phyloP scores from a whole-genome alignment of 169 alveolate species.

The Miamiensis avidus region DNA sequence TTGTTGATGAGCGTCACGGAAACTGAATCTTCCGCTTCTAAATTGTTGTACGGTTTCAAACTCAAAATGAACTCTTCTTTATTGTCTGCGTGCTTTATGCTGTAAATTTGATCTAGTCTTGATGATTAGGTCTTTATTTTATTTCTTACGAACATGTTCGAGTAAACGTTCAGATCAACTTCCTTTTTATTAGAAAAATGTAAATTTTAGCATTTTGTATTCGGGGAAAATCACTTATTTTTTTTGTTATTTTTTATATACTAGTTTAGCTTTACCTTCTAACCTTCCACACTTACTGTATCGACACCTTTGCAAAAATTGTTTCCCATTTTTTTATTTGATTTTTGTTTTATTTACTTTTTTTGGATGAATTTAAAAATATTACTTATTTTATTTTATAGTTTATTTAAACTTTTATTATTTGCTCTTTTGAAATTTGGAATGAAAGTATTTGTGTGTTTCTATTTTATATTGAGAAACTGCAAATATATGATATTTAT shows the following conservation, averaged over 20 bases:
- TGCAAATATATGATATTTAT: too few relatives aligned
- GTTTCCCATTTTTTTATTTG: not conserved
- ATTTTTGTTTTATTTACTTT: too few relatives aligned
- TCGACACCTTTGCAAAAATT: not conserved
- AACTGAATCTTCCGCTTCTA: constrained; percentile 38
- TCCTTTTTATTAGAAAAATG: constrained; percentile 21
- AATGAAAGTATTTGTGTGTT: too few relatives aligned
- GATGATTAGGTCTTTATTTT: constrained; percentile 8
- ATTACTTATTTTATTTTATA: too few relatives aligned
- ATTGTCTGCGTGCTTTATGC: constrained; percentile 15
- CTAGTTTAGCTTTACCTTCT: not conserved
- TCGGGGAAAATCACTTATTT: not conserved
- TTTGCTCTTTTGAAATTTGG: too few relatives aligned
- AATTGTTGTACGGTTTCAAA: constrained; percentile 36
- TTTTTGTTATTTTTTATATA: not conserved
- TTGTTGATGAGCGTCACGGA: constrained; percentile 8
- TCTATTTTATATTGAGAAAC: too few relatives aligned
- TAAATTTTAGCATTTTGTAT: not conserved
- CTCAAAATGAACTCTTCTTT: constrained; percentile 30
- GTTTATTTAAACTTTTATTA: too few relatives aligned
- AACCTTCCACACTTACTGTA: not conserved
- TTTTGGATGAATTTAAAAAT: too few relatives aligned
- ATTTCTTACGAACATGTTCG: constrained; percentile 11
- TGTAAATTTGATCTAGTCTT: constrained; percentile 13
- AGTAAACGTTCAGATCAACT: constrained; percentile 18